Evolutionary conservation across 495 filamentous ascomycete genomes (phyloP), one percentile per base, ranked within the genome.

Genomic region (Beverwykella pulmonaria): DNA sequence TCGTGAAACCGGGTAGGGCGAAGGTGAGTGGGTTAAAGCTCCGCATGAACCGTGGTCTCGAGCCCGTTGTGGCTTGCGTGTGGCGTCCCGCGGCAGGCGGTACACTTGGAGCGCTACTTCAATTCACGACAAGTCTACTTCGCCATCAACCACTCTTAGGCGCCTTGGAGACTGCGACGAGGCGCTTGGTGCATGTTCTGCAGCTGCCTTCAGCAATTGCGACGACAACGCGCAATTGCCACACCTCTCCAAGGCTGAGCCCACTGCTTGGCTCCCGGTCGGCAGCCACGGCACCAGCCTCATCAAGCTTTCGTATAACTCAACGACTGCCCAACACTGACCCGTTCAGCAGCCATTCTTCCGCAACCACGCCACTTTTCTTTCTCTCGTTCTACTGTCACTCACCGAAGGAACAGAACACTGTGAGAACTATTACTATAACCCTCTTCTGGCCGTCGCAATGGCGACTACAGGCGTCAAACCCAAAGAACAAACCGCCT

Each of bases 401-500:
- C 26, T 32, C 41, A n/a, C 27, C n/a, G 4, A 8, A 49, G 57
- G 8, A 20, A 8, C 57, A 48, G 10, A 48, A 29, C 32, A 25
- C 32, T 20, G 39, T 39, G 48, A 30, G 9, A 22, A 47, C 12
- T 20, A 19, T 14, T 20, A 10, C 32, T 9, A 39, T 44, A 57
- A 39, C 53, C 20, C 34, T 25, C 15, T 44, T 57, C 39, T 26
- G 29, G 36, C 60, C 54, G 49, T 46, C 63, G 46, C 65, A 71
- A 71, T 71, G 69, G 59, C 65, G 7, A 27, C 68, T 20, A 74
- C 53, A 34, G 88, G 90, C 86, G 81, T 87, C 60, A 78, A 76
- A 49, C 67, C 78, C 20, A 78, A 75, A 68, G 87, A 89, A 63
- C 80, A 77, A 53, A 70, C 86, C 34, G 75, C 84, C 25, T 88